These are phyloP conservation scores for Melanomma pulvis-pyrius DNA, from an alignment of 495 filamentous ascomycete genomes.

Conservation along the genomic window DNA sequence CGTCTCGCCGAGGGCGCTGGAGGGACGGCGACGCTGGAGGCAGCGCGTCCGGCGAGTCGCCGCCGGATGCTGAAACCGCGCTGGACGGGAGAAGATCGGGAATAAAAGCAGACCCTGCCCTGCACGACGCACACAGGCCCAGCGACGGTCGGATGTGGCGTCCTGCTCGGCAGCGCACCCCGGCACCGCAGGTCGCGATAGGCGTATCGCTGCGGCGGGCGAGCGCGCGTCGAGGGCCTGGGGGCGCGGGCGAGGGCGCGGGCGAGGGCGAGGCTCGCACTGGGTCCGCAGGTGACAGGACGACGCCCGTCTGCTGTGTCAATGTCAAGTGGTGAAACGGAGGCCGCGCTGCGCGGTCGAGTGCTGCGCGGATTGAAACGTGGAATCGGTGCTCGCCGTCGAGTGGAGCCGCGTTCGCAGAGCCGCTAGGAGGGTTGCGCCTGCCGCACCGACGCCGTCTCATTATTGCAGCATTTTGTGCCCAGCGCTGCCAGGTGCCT, in stretches of 20 bases:
- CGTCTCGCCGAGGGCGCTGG: background rate
- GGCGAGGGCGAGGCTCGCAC: background rate
- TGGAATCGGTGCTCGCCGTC: background rate
- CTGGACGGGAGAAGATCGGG: conserved; percentile 13
- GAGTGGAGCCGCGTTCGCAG: background rate
- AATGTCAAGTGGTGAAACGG: background rate
- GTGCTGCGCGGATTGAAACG: background rate
- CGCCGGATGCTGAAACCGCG: conserved; percentile 9
- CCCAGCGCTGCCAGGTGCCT: background rate
- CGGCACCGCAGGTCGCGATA: background rate
- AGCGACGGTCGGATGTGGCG: background rate
- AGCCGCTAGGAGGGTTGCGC: background rate
- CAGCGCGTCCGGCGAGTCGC: background rate
- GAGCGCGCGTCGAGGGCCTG: background rate
- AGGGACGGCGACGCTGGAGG: background rate
- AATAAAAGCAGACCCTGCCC: conserved; percentile 4
- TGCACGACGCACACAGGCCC: background rate
- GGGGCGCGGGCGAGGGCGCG: background rate
- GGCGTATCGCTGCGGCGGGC: background rate
- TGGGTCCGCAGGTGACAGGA: background rate
- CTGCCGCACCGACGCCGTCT: too few species aligned
- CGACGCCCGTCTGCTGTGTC: background rate
- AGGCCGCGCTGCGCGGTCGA: background rate
- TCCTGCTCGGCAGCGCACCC: background rate
- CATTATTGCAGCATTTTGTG: background rate